Evolutionary conservation across 1,139 yeast genomes (phyloP), one percentile per base, ranked within the genome.

Genomic region (Pichia cactophila): DNA sequence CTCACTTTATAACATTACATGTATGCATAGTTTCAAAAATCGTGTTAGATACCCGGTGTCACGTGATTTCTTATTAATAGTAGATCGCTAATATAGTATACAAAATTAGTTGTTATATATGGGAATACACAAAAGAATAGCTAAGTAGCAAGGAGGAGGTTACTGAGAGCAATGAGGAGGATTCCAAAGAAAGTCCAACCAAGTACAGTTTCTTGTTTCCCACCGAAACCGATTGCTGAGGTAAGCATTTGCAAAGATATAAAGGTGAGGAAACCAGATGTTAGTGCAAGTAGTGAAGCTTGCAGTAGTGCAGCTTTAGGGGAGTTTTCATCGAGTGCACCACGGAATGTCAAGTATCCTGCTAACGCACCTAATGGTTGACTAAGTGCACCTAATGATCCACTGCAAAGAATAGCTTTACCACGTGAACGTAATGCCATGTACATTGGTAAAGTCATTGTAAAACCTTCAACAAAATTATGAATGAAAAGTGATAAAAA

Each of bases 391-490:
- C 97, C 97, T 23, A 92, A 69, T 0, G 83, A 56, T 0, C 86
- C 79, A 38, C 89, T 77, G 11, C 85, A 76, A 1, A 74, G 54
- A 26, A 88, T 69, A 0, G 97, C 95, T 56, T 78, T 75, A 41
- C 74, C 58, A 56, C 95, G 79, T 2, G 78, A 75, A 47, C 74
- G 70, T 42, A 83, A 64, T 20, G 94, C 88, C 50, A 89, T 77
- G 62, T 83, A 92, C 41, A 92, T 70, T 0, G 98, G 98, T 50
- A 90, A 72, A 20, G 96, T 88, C 86, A 92, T 89, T 26, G 94
- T 81, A 63, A 92, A 89, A 0, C 98, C 98, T 66, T 92, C 98
- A n/a, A 90, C 84, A 57, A 88, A 81, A 66, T 92, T 92, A 68
- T 92, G 98, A 33, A 90, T 78, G 23, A 90, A 79, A 58, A 92